Evolutionary conservation across 1,284 basidiomycete genomes (phyloP), one percentile per base, ranked within the genome.

Genomic region (Thelephora terrestris): DNA sequence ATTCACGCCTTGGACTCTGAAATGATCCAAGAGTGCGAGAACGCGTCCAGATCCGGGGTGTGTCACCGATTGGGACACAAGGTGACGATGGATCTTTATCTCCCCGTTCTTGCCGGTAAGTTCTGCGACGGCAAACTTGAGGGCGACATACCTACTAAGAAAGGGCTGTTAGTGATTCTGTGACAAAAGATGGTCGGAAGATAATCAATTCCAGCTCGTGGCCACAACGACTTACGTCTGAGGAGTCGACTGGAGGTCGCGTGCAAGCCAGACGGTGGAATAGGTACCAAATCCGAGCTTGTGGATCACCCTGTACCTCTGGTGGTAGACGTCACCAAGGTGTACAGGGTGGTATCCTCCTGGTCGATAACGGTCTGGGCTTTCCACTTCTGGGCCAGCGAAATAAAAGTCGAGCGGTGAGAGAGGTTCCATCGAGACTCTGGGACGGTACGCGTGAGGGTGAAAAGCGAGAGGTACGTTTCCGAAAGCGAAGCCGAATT

Each of bases 261-360:
- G 62, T 20, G 64, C 68, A 6, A 71, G 64, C 69, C 69, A 70
- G 20, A 70, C 55, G 25, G 68, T 69, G 29, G 68, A 68, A 7
- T 61, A 65, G 12, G 65, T 64, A 14, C 69, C 68, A 48, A 54
- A 66, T 17, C 68, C 68, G 1, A 70, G 62, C 56, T 70, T 70
- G 51, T 70, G 65, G 23, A 71, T 29, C 18, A 70, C 50, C 43
- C 49, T 61, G 51, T 64, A 71, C 35, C 68, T 62, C 3, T 62
- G 58, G 45, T 43, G 56, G 53, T 67, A 61, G 40, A 48, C 48
- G 48, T 70, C 64, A 20, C 65, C 67, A 34, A 70, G 59, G 21
- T 53, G 49, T 7, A 70, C 54, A 12, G 67, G 67, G 48, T 67
- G 67, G 43, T 57, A 65, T 1, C 67, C 68, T n/a, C 66, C 65